Percentiles rank a stretch among this genome's conserved stretches.
Evolutionary conservation across 2,329 filamentous ascomycete genomes (phyloP).

Genomic region (Clonostachys byssicola): DNA sequence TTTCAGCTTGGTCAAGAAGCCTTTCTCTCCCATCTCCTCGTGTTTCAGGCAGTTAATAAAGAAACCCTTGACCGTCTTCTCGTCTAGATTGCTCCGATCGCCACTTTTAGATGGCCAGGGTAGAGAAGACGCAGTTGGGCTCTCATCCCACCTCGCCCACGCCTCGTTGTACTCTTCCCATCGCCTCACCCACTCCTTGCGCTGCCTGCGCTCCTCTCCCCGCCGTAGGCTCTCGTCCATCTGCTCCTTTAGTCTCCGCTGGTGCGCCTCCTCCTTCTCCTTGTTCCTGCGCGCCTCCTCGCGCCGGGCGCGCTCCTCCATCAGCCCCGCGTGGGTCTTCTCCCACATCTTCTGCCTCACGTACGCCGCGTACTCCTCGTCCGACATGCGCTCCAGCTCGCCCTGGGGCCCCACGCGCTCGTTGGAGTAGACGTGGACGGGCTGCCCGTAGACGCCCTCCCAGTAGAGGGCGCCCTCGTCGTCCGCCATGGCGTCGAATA

Average conservation of each 20-base stretch:
- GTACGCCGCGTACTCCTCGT: slow-evolving; percentile 86
- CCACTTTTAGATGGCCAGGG: slow-evolving; percentile 73
- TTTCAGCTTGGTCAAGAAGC: slow-evolving; percentile 58
- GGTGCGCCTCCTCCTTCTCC: slow-evolving; percentile 44
- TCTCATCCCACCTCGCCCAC: slow-evolving; percentile 61
- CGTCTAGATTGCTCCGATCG: slow-evolving; percentile 45
- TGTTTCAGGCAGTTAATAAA: slow-evolving; percentile 47
- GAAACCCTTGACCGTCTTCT: slow-evolving; percentile 63
- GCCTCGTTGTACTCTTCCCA: slow-evolving; percentile 62
- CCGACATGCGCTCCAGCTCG: slow-evolving; percentile 78
- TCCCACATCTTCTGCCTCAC: slow-evolving; percentile 94
- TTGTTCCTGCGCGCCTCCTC: slow-evolving; percentile 48
- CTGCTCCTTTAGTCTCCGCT: slow-evolving; percentile 50
- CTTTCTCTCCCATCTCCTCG: slow-evolving; percentile 36
- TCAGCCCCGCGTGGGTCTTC: slow-evolving; percentile 78
- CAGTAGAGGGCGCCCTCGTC: slow-evolving; percentile 95
- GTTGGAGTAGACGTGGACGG: slow-evolving; percentile 73
- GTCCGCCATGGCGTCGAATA: slow-evolving; percentile 95
- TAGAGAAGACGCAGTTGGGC: slow-evolving; percentile 32
- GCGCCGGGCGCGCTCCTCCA: slow-evolving; percentile 68
- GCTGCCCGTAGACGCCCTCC: slow-evolving; percentile 95
- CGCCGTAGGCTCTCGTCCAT: slow-evolving; percentile 67
- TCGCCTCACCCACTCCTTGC: slow-evolving; percentile 47
- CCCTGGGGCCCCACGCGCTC: slow-evolving; percentile 37
- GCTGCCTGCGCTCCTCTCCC: slow-evolving; percentile 58